phyloP scores from a whole-genome alignment of 306 rosid genomes.

The Vachellia pachyceras region DNA sequence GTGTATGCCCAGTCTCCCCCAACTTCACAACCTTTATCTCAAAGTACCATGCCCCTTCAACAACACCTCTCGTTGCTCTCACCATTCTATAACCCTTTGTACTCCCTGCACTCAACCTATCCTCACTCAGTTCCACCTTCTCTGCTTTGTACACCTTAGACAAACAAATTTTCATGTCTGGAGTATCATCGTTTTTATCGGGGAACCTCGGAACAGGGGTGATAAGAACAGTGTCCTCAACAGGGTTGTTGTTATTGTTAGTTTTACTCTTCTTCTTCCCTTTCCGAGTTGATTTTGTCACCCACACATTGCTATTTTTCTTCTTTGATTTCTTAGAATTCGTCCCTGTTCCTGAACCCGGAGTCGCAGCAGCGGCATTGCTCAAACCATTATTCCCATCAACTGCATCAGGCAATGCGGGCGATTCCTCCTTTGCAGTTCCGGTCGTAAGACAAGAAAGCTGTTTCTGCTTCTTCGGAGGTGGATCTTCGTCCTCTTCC shows the following conservation, averaged over 20 bases:
- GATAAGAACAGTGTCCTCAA: constrained; percentile 78
- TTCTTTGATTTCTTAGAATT: constrained; percentile 85
- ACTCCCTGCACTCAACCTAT: constrained; percentile 83
- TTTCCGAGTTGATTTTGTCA: constrained; percentile 81
- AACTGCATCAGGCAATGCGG: constrained; percentile 33
- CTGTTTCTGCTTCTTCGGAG: constrained; percentile 83
- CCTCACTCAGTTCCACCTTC: constrained; percentile 89
- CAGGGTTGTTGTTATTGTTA: constrained; percentile 53
- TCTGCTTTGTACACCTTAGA: constrained; percentile 97
- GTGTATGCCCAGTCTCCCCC: constrained; percentile 87
- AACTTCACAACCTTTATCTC: constrained; percentile 74
- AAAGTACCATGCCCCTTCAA: constrained; percentile 94
- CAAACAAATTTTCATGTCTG: constrained; percentile 73
- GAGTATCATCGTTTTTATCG: constrained; percentile 80
- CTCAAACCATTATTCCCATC: constrained; percentile 37
- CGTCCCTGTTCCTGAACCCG: constrained; percentile 40
- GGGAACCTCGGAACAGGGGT: constrained; percentile 88
- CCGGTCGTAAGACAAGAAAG: constrained; percentile 67
- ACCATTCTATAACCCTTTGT: constrained; percentile 97
- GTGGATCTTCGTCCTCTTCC: constrained; percentile 77
- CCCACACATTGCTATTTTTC: constrained; percentile 91
- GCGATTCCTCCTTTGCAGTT: constrained; percentile 44
- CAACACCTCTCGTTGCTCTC: constrained; percentile 88
- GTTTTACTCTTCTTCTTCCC: constrained; percentile 85
- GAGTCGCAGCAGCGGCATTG: constrained; percentile 9